Evolutionary conservation across 345 rosid species (phyloP).

Genomic region (Aquilaria sinensis): DNA sequence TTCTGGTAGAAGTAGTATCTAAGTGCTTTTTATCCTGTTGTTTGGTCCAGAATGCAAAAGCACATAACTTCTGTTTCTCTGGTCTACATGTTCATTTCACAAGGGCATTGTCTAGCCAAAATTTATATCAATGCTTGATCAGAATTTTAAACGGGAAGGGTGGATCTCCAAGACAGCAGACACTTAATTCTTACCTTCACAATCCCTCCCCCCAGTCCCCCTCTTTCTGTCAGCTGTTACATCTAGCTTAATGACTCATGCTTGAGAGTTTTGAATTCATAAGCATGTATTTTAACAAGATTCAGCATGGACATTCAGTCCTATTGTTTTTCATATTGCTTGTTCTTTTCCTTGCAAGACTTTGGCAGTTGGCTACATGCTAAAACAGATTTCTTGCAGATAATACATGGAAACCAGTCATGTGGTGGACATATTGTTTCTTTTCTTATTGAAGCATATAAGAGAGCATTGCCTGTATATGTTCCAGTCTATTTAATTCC

Average conservation of each 20-base stretch:
- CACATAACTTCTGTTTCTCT: no score
- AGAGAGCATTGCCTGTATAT: conserved; percentile 85
- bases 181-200: no score
- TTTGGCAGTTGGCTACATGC: conserved; percentile 8
- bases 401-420: conserved; percentile 79
- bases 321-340: background rate
- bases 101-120: no score
- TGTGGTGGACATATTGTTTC: conserved; percentile 58
- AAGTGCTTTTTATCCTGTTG: no score
- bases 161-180: no score
- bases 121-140: background rate
- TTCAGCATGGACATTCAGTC: conserved; percentile 8
- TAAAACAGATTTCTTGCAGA: conserved; percentile 41
- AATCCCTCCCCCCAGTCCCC: no score
- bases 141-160: no score
- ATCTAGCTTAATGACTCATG: background rate
- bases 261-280: background rate
- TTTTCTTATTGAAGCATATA: conserved; percentile 72
- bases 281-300: background rate
- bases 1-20: no score
- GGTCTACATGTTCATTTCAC: no score
- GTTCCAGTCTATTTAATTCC: conserved; percentile 91
- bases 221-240: background rate
- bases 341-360: background rate
- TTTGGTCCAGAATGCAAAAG: no score